Base-by-base conservation (phyloP, 441 rosid genomes). In the Erodium moschatum region DNA sequence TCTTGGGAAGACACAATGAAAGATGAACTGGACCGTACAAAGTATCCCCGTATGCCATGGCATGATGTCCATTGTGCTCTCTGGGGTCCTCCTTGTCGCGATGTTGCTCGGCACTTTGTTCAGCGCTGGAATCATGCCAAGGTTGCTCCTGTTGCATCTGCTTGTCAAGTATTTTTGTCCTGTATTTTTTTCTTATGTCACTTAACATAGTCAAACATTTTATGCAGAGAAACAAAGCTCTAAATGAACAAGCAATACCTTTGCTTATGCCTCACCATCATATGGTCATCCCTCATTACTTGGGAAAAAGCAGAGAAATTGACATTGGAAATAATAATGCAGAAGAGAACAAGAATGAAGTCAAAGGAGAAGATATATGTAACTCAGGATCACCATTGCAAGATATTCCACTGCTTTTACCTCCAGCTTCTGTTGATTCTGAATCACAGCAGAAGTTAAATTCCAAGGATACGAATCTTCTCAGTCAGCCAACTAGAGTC, bases 121-220 rank as follows among this genome's bases (percentile, higher is more conserved):
- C 98, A 95, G 77, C 95, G 99, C 19, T 95, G 99, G 99, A 95
- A 95, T 85, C 84, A 85, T 82, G 99, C 99, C 69, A 95, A 95
- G 99, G 99, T 95, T 58, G 67, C 18, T 46, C 40, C 67, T 67
- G 72, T 18, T 67, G 64, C 48, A 64, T 70, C 46, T 71, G 69
- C 16, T 69, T 63, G 66, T 75, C 66, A 62, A 62, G 27, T 24
- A 27, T 12, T 11, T 6, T 24, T 62, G 27, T 21, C n/a, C 13
- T 60, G 11, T 40, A n/a, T n/a, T n/a, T n/a, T 40, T 40, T 38
- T 38, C 10, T 18, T 0, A 27, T 2, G 12, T 62, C 65, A 62
- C 27, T 27, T 74, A 50, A 74, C 19, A 6, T 44, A 1, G 38
- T 8, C 65, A 2, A 18, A 72, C 72, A 63, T 52, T 58, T 66